Base-by-base conservation (phyloP, 2,329 filamentous ascomycete species). In the Nannizzia gypsea region DNA sequence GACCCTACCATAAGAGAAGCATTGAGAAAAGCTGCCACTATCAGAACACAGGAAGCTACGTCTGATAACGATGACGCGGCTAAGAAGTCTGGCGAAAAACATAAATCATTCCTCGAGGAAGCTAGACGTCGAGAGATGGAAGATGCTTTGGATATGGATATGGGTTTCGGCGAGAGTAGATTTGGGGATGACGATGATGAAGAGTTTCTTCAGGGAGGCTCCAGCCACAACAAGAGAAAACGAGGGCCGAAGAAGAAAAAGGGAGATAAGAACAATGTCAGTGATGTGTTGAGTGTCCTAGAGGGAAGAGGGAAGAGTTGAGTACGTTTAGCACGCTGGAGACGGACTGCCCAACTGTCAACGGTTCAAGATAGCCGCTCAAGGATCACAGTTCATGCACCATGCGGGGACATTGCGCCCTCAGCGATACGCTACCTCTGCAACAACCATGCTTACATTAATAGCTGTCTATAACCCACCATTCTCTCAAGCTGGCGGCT, bases 81-180 rank as follows among this genome's bases (percentile, higher is more conserved):
- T 2, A 81, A 84, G 64, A 83, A 83, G 1, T 82, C 84, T 63
- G 82, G 86, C 63, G 84, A 85, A 56, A 85, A 87, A 6, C 83
- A 86, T 57, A 86, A 84, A 71, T 86, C 83, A 64, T 87, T 96
- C 77, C 78, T 96, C 4, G 78, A 85, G 66, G 81, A 81, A 62
- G 83, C 78, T 8, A 70, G 68, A 50, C 71, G 72, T 8, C 76
- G 75, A n/a, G 74, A 85, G 59, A 87, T 88, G 65, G 83, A 91
- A 55, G 92, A 97, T 70, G 84, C 90, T 55, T 85, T 92, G 60
- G 92, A 99, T 73, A 81, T 99, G 75, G 93, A 99, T 69, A 83
- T 97, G 79, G 92, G 91, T 62, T 97, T 99, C 69, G 93, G 93
- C 36, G 89, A 85, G 20, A 93, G 87, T 68, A 82, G 92, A 28